Evolutionary conservation across 1,284 basidiomycete genomes (phyloP), one percentile per base, ranked within the genome.

Genomic region (Trichosporon faecale): DNA sequence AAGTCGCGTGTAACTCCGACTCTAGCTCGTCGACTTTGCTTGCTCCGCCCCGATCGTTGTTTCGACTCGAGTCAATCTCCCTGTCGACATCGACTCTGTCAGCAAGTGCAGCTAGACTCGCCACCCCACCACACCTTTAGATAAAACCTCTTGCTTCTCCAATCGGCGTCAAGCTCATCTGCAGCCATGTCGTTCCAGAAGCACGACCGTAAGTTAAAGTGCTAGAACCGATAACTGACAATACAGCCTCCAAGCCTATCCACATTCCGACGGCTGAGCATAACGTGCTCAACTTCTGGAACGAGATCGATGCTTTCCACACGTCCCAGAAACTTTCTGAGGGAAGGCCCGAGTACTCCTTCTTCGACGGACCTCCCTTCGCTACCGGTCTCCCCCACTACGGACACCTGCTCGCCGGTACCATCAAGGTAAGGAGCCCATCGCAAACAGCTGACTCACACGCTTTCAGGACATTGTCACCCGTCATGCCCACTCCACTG

Each of bases 281-380:
- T 81, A 94, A 94, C 78, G 93, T 98, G 71, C 87, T 98, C 76
- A 86, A 88, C 70, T 98, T 90, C 85, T 99, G 97, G 97, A 87
- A 89, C 74, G 94, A 95, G 80, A 99, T 99, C 81, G 94, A 99
- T 86, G 97, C 97, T 68, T 99, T 99, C 85, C 89, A 91, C 82
- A 98, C 95, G 5, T 94, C 92, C 77, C 85, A 98, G 76, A 94
- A 94, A 85, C 89, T 97, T 69, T 94, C 92, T 2, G 91, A 97
- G 81, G 94, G 93, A 9, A 87, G 90, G 64, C 93, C 94, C 60
- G 80, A 93, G 75, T 98, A 88, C 84, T 91, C 93, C 57, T 99
- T 99, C 87, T 98, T 95, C 85, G 97, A 99, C 82, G 96, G 97
- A 2, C 96, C 96, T 6, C 96, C 96, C 0, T 99, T 98, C 79